These are phyloP conservation scores for Ogataea neopini DNA, from an alignment of 805 yeast genomes.

Conservation along the genomic window DNA sequence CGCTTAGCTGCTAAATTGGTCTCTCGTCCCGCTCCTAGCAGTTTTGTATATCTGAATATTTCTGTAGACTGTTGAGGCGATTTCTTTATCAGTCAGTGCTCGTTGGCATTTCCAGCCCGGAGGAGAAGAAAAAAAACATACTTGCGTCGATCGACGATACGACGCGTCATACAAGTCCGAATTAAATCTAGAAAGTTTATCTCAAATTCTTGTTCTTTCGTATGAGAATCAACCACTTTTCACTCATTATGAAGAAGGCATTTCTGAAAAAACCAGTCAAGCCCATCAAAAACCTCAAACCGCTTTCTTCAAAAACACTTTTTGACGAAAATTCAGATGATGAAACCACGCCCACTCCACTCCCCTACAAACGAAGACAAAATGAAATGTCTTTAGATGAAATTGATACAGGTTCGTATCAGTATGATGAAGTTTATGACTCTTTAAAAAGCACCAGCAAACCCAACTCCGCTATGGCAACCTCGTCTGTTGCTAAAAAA, in stretches of 20 bases:
- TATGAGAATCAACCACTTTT: background rate
- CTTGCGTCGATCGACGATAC: background rate
- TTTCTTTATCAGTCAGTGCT: background rate
- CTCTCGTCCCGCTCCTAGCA: background rate
- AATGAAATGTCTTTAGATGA: background rate
- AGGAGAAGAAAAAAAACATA: background rate
- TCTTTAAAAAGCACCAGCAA: slow-evolving; percentile 36
- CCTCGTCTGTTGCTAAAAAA: slow-evolving; percentile 13
- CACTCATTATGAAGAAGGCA: slow-evolving; percentile 1
- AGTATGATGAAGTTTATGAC: slow-evolving; percentile 51
- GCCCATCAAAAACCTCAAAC: background rate
- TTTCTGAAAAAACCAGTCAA: background rate
- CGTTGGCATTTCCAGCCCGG: slow-evolving; percentile 1
- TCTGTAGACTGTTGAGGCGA: background rate
- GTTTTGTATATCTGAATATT: too few species aligned
- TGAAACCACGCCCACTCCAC: slow-evolving; percentile 1
- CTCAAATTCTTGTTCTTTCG: background rate
- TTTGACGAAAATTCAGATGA: slow-evolving; percentile 5
- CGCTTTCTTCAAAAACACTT: background rate
- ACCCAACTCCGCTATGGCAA: slow-evolving; percentile 18
- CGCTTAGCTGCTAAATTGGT: background rate
- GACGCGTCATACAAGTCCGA: too few species aligned
- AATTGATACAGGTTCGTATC: slow-evolving; percentile 25
- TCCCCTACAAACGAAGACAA: background rate
- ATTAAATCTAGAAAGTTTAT: too few species aligned